Evolutionary conservation across 768 basidiomycete genomes (phyloP), one percentile per base, ranked within the genome.

Genomic region (Tricholoma saponaceum): DNA sequence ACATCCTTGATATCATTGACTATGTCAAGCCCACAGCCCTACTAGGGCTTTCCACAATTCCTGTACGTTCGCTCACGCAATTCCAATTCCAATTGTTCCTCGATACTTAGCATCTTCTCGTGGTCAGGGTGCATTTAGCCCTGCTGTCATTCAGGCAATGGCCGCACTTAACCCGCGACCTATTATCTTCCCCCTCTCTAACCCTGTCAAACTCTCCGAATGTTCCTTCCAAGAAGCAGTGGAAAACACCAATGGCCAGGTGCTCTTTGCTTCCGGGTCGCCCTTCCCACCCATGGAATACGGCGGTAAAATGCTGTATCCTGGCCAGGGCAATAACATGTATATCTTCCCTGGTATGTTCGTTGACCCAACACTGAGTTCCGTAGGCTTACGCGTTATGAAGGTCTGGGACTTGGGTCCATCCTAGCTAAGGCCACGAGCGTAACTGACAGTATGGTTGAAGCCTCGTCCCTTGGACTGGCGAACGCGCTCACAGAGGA

Each of bases 321-420:
- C 95, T 2, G 91, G 92, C 22, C 95, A 97, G 73, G 94, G 94
- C 25, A 97, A 96, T 70, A 98, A 96, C 72, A 94, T 95, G 91
- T 90, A 89, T 70, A 88, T 89, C 66, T 87, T 87, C 78, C 85
- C 85, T 51, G 83, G 84, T 83, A 41, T 14, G 72, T 65, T 14
- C 18, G 14, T 22, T 30, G 28, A 9, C 12, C 30, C 20, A 41
- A 30, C 30, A 7, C 20, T 13, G 23, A 35, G 23, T 22, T 12
- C n/a, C 18, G 43, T 30, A 50, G 6, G 26, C 47, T 50, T 9
- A 50, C 6, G 26, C 18, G n/a, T 18, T 28, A 30, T 50, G 3
- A 69, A 76, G 87, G 90, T 43, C 76, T 92, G 59, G 94, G 92
- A n/a, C 76, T 93, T 32, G 92, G 85, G 39, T 79, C 87, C 8